Evolutionary conservation across 2,329 filamentous ascomycete species (phyloP).

Genomic region (Trichoderma sp.): DNA sequence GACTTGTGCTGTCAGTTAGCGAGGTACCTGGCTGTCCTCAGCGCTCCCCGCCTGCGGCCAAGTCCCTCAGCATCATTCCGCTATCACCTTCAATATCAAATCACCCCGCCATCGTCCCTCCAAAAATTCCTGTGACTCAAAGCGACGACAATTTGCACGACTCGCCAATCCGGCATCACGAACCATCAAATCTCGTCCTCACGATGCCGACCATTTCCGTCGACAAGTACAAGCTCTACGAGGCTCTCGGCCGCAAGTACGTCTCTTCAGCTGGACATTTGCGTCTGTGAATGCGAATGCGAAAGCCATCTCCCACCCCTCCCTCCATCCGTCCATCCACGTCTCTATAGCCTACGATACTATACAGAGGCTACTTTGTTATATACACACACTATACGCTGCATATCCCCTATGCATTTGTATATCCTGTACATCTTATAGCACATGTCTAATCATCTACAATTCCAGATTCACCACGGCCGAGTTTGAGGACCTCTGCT

Average conservation of each 20-base stretch:
- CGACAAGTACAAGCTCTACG: slow-evolving; percentile 93
- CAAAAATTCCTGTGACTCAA: slow-evolving; percentile 47
- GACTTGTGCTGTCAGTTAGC: slow-evolving; percentile 17
- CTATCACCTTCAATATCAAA: neutral
- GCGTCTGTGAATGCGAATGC: neutral
- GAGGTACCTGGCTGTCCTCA: slow-evolving; percentile 15
- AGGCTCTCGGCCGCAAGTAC: slow-evolving; percentile 85
- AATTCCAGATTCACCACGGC: slow-evolving; percentile 75
- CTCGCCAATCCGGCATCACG: slow-evolving; percentile 25
- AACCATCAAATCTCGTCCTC: slow-evolving; percentile 27
- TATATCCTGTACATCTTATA: neutral
- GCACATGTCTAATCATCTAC: neutral
- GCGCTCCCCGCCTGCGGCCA: neutral
- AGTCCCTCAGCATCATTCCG: slow-evolving; percentile 12
- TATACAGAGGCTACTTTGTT: neutral
- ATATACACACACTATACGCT: slow-evolving; percentile 15
- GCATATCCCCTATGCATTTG: neutral
- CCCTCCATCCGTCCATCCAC: slow-evolving; percentile 20
- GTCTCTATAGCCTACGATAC: slow-evolving; percentile 15
- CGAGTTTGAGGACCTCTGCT: slow-evolving; percentile 96
- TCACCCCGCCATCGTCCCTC: slow-evolving; percentile 30
- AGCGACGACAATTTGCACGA: slow-evolving; percentile 12
- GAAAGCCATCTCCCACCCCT: slow-evolving; percentile 21
- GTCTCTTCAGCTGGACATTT: slow-evolving; percentile 27
- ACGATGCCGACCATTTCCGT: slow-evolving; percentile 94